Evolutionary conservation across 2,329 filamentous ascomycete species (phyloP).

Genomic region (Sclerotinia trifoliorum): DNA sequence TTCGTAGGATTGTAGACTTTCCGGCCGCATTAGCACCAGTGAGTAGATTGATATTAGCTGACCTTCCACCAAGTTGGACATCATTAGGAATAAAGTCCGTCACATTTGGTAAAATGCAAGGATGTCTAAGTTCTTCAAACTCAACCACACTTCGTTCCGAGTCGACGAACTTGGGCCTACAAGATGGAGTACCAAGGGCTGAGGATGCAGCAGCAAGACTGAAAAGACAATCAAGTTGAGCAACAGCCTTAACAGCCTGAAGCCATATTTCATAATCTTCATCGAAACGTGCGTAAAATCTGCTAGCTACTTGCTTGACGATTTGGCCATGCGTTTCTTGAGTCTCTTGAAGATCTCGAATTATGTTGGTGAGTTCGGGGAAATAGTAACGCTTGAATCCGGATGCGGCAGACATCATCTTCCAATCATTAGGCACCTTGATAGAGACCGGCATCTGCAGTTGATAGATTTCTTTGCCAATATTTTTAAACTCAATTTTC

Average conservation of each 20-base stretch:
- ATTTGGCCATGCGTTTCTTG: conserved; percentile 93
- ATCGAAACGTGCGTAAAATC: conserved; percentile 87
- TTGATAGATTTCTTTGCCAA: conserved; percentile 97
- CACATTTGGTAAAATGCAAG: conserved; percentile 86
- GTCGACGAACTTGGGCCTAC: conserved; percentile 84
- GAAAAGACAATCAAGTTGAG: conserved; percentile 92
- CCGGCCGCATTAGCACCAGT: conserved; percentile 97
- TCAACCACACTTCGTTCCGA: conserved; percentile 83
- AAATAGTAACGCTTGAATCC: conserved; percentile 94
- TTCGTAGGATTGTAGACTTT: conserved; percentile 92
- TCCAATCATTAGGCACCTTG: conserved; percentile 84
- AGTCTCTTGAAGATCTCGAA: conserved; percentile 86
- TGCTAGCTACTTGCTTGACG: conserved; percentile 76
- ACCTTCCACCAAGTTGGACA: conserved; percentile 77
- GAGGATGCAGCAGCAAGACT: conserved; percentile 87
- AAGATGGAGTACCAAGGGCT: conserved; percentile 80
- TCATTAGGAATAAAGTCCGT: conserved; percentile 97
- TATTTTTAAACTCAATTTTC: conserved; percentile 70
- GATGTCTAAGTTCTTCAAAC: conserved; percentile 88
- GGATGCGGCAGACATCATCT: conserved; percentile 93
- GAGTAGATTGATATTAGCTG: conserved; percentile 81
- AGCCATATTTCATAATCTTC: conserved; percentile 83
- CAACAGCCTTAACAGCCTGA: conserved; percentile 81
- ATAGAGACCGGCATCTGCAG: conserved; percentile 82
- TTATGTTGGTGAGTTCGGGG: conserved; percentile 73